Evolutionary conservation across 2,329 filamentous ascomycete genomes (phyloP).

Genomic region (Aspergillus terreus): DNA sequence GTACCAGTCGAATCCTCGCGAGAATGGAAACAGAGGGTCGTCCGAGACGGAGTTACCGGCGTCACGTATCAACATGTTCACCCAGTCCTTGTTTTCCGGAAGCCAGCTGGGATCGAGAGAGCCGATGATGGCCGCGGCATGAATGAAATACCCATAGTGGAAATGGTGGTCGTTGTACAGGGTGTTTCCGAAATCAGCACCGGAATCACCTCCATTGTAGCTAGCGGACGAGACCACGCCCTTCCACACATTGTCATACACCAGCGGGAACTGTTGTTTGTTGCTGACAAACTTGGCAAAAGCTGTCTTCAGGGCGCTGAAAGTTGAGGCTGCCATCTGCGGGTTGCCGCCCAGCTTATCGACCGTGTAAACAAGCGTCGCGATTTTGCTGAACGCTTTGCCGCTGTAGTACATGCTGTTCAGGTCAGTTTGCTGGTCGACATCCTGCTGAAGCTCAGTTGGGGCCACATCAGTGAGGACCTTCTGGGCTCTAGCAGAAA

Average conservation of each 20-base stretch:
- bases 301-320: constrained; percentile 61
- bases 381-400: constrained; percentile 78
- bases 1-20: constrained; percentile 86
- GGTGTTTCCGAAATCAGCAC: constrained; percentile 82
- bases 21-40: constrained; percentile 77
- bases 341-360: constrained; percentile 60
- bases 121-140: constrained; percentile 78
- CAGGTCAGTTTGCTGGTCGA: constrained; percentile 67
- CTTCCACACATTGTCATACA: constrained; percentile 64
- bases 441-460: constrained; percentile 73
- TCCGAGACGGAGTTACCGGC: constrained; percentile 68
- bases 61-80: constrained; percentile 82
- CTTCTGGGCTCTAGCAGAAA: constrained; percentile 51
- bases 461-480: constrained; percentile 60
- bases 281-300: constrained; percentile 67
- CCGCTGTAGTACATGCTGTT: constrained; percentile 93
- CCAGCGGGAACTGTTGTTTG: constrained; percentile 59
- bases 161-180: constrained; percentile 67
- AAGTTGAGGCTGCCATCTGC: constrained; percentile 53
- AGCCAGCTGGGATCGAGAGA: constrained; percentile 75
- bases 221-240: constrained; percentile 74
- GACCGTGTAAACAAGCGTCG: constrained; percentile 62
- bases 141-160: constrained; percentile 79
- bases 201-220: constrained; percentile 64
- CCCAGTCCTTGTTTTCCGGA: constrained; percentile 67